phyloP scores from a whole-genome alignment of 148 eudicot species.

The Suaeda aralocaspica region DNA sequence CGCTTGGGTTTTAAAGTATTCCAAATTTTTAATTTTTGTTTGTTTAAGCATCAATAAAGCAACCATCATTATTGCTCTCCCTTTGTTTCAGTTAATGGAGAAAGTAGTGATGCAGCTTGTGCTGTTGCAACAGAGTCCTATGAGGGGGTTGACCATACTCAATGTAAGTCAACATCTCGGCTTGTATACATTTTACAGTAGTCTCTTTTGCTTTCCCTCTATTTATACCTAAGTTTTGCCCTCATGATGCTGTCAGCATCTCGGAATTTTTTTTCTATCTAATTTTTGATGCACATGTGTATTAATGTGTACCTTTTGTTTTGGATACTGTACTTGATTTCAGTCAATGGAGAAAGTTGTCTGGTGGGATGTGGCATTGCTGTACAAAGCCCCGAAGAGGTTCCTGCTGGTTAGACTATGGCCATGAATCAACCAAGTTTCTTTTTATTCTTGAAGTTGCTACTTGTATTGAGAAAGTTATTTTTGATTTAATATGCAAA shows the following conservation, averaged over 20 bases:
- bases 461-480: not conserved
- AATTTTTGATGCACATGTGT: not conserved
- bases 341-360: constrained; percentile 56
- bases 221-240: not conserved
- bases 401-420: constrained; percentile 33
- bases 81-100: constrained; percentile 25
- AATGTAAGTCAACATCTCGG: constrained; percentile 23
- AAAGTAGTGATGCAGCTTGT: constrained; percentile 37
- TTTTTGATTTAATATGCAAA: not conserved
- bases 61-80: not conserved
- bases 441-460: not conserved
- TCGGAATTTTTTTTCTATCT: too few relatives aligned
- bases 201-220: not conserved
- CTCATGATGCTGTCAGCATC: not conserved
- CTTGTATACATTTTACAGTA: not conserved
- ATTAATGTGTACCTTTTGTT: not conserved
- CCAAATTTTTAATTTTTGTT: not conserved
- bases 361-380: constrained; percentile 31
- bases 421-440: constrained; percentile 7
- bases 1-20: not conserved
- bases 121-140: constrained; percentile 20
- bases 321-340: constrained; percentile 20
- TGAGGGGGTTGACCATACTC: constrained; percentile 27
- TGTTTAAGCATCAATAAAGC: not conserved
- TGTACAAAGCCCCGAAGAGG: constrained; percentile 25